Conservation (phyloP, 352 stramenopile species). For the Phytophthora aleatoria region DNA sequence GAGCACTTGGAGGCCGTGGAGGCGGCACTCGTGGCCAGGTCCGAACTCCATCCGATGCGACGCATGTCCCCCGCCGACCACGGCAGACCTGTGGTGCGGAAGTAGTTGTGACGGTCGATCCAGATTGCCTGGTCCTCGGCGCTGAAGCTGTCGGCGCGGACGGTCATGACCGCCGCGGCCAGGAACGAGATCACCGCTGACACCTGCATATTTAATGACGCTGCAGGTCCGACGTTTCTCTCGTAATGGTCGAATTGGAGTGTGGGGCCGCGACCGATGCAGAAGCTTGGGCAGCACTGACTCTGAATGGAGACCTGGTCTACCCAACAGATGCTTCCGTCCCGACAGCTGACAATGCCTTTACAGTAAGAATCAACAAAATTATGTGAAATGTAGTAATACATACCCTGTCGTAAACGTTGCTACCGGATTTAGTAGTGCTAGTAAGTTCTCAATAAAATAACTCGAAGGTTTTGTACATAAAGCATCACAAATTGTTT, state of each 20-base stretch:
- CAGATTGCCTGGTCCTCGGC: constrained; percentile 59
- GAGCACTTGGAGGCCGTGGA: constrained; percentile 47
- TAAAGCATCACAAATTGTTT: not conserved
- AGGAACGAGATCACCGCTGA: constrained; percentile 16
- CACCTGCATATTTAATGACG: constrained; percentile 18
- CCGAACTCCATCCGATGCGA: constrained; percentile 61
- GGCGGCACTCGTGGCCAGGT: constrained; percentile 47
- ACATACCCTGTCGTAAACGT: not conserved
- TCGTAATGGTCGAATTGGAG: constrained; percentile 9
- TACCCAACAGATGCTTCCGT: constrained; percentile 18
- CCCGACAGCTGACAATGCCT: constrained; percentile 14
- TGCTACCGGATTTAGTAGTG: too few relatives aligned
- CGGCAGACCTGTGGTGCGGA: constrained; percentile 71
- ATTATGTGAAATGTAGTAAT: not conserved
- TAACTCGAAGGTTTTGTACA: too few relatives aligned
- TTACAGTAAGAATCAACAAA: constrained; percentile 5
- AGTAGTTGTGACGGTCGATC: constrained; percentile 82
- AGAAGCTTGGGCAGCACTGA: constrained; percentile 25
- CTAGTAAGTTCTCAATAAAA: too few relatives aligned
- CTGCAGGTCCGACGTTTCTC: constrained; percentile 9
- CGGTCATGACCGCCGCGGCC: constrained; percentile 2
- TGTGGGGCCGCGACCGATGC: constrained; percentile 5
- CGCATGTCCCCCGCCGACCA: constrained; percentile 73
- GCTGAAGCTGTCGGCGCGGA: constrained; percentile 27
- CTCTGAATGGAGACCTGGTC: constrained; percentile 25